phyloP scores from a whole-genome alignment of 352 stramenopile genomes.

The Phytopythium kandeliae region DNA sequence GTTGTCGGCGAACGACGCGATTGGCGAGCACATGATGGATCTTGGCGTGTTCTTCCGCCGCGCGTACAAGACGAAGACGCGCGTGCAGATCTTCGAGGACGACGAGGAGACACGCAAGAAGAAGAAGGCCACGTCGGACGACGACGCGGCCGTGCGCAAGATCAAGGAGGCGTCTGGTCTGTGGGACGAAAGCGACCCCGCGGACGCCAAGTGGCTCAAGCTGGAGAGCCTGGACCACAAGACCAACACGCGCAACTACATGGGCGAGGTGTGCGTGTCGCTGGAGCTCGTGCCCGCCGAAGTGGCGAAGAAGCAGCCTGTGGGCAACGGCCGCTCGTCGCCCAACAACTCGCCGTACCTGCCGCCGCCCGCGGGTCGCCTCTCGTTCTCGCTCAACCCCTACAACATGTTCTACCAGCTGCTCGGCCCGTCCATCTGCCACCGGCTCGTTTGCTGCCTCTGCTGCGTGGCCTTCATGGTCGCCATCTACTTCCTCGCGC shows the following conservation, averaged over 20 bases:
- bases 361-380: constrained; percentile 80
- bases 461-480: constrained; percentile 85
- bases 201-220: constrained; percentile 83
- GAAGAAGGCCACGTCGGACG: constrained; percentile 68
- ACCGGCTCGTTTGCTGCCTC: constrained; percentile 78
- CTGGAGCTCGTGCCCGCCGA: constrained; percentile 87
- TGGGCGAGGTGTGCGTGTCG: constrained; percentile 85
- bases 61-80: constrained; percentile 73
- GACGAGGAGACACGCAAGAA: constrained; percentile 77
- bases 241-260: constrained; percentile 72
- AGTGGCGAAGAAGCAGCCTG: constrained; percentile 65
- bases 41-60: constrained; percentile 65
- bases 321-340: constrained; percentile 79
- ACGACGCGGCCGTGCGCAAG: constrained; percentile 75
- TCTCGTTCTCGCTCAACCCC: constrained; percentile 90
- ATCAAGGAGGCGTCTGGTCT: constrained; percentile 81
- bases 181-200: constrained; percentile 77
- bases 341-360: constrained; percentile 93
- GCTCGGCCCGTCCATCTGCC: constrained; percentile 83
- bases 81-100: constrained; percentile 80
- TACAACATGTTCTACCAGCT: constrained; percentile 88
- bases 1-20: constrained; percentile 89
- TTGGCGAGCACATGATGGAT: constrained; percentile 84
- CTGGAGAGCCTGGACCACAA: constrained; percentile 78
- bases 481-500: constrained; percentile 81